Percentiles rank a stretch among this genome's conserved stretches.
Conservation (phyloP, 129 eudicot genomes). For the Logfia minima region DNA sequence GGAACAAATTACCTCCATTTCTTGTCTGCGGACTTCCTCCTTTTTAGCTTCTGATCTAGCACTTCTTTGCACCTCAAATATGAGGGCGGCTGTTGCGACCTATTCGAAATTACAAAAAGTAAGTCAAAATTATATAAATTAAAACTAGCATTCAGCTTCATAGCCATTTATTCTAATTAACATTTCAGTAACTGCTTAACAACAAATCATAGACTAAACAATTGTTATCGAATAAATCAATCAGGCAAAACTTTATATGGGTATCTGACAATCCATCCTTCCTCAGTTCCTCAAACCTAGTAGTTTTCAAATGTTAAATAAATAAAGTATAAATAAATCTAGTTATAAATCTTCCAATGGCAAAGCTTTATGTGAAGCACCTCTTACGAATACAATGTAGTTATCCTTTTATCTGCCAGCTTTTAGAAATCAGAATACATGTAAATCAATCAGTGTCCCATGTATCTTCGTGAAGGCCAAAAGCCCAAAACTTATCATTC, state of each 20-base stretch:
- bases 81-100: slow-evolving; percentile 77
- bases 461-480: slow-evolving; percentile 2
- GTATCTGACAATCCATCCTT: not conserved
- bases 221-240: not conserved
- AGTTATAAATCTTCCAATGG: not conserved
- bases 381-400: not conserved
- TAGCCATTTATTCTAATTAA: slow-evolving; percentile 1
- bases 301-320: slow-evolving; percentile 7
- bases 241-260: not conserved
- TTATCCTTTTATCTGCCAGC: not conserved
- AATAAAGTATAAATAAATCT: not conserved
- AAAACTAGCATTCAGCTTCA: slow-evolving; percentile 11
- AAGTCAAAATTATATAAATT: slow-evolving; percentile 8
- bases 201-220: not conserved
- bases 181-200: not conserved
- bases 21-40: slow-evolving; percentile 77
- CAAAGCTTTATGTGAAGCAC: not conserved
- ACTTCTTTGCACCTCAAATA: slow-evolving; percentile 90
- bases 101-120: slow-evolving; percentile 21
- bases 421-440: not conserved
- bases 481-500: not conserved
- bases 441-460: not conserved
- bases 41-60: slow-evolving; percentile 90
- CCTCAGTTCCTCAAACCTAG: slow-evolving; percentile 6
- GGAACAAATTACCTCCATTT: slow-evolving; percentile 63